phyloP scores from a whole-genome alignment of 202 grass and related monocot species.

The Brachypodium distachyon region DNA sequence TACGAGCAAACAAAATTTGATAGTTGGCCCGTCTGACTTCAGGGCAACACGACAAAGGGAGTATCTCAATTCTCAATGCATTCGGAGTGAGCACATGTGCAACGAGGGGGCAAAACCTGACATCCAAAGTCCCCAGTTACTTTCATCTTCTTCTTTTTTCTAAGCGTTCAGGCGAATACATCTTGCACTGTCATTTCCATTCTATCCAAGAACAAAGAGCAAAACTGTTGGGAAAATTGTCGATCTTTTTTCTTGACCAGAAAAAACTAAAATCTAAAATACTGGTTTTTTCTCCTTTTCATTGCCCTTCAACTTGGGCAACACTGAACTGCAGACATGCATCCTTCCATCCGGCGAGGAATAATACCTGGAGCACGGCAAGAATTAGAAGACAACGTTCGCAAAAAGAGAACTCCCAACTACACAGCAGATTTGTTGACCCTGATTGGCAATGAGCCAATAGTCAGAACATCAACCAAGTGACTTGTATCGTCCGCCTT shows the following conservation, averaged over 20 bases:
- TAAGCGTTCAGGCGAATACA: conserved; percentile 10
- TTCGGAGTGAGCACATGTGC: neutral
- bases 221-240: conserved; percentile 14
- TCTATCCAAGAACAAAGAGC: neutral
- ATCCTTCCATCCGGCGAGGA: neutral
- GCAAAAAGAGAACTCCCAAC: neutral
- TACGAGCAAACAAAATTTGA: neutral
- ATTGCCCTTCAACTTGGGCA: neutral
- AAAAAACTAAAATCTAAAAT: conserved; percentile 15
- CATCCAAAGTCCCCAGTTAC: neutral
- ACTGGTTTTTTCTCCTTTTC: neutral
- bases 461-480: conserved; percentile 46
- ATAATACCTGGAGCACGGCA: neutral
- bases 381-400: neutral
- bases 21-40: neutral
- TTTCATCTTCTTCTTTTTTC: neutral
- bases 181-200: neutral
- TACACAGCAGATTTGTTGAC: conserved; percentile 27
- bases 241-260: neutral
- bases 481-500: conserved; percentile 12
- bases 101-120: neutral
- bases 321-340: neutral
- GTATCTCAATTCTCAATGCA: too few relatives aligned
- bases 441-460: conserved; percentile 70
- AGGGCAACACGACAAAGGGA: too few relatives aligned